Base-by-base conservation (phyloP, 139 green algal species). In the Edaphochlamys debaryana region DNA sequence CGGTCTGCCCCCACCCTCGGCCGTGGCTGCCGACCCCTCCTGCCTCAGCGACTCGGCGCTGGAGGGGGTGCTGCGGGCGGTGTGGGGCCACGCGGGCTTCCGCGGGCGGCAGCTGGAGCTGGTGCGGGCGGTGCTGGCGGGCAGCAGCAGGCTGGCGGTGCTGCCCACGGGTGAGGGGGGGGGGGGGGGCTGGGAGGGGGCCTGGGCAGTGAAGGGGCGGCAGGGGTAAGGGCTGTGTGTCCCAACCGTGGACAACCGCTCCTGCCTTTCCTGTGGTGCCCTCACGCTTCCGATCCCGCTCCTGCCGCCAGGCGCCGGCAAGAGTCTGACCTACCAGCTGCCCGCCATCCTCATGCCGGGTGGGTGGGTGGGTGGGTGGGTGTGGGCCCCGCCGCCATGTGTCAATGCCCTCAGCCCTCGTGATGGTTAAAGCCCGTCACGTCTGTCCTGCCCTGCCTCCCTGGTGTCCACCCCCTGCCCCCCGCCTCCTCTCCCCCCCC, bases 301-400 rank as follows among this genome's bases (percentile, higher is more conserved):
- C 42, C 30, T 30, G 5, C 30, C 11, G 9, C 0, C 70, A 79
- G 96, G 95, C 71, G 80, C 92, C 23, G 96, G 96, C 62, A 99
- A 99, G 91, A 95, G 87, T 11, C 89, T 99, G 41, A 97, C 92
- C 75, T 99, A 98, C 83, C 95, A 98, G 91, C 84, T 99, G 80
- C 95, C 96, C 2, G 95, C 96, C 3, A 50, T 96, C 41, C 87
- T 98, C 48, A 79, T 96, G 70, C 89, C 91, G n/a, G 90, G 90
- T 91, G 81, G 62, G 86, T 56, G 4, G 68, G 29, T 4, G 23
- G 68, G 40, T 25, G 27, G 4, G 5, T 40, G 40, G 41, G 5
- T 3, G 40, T 63, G n/a, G n/a, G n/a, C n/a, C n/a, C n/a, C n/a
- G n/a, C n/a, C n/a, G n/a, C n/a, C n/a, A n/a, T n/a, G n/a, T n/a